Evolutionary conservation across 116 monocot species (phyloP), one percentile per base, ranked within the genome.

Genomic region (Cymodocea nodosa): DNA sequence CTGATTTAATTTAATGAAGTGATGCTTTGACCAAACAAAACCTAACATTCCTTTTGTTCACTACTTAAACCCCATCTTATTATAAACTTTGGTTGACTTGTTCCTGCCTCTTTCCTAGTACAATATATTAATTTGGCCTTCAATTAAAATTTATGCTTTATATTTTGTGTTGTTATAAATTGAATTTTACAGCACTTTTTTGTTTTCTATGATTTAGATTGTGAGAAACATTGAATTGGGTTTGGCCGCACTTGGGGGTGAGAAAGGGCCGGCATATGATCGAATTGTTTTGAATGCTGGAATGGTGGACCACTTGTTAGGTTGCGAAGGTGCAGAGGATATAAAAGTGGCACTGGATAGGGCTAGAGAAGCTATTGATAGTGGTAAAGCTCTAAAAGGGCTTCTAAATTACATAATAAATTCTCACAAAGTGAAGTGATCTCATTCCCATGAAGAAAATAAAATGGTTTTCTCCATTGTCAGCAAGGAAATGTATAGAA

Each of bases 181-280:
- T 44, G 44, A 44, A 44, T 10, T 10, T 44, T 10, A 44, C 12
- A 44, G 44, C 3, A 44, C 12, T 44, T 44, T 44, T 44, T 44
- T 10, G 6, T 44, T 18, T 35, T 15, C 7, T 36, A 10, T 60
- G 6, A 36, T 63, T 23, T 19, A 95, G 94, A 81, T 88, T 4
- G 56, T 75, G 64, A 97, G 60, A 74, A 97, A 90, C 35, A 84
- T 97, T 22, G 82, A 83, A 69, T 59, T 97, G 76, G 97, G 97
- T 35, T 66, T 97, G 56, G 83, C 83, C 50, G 90, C 95, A 54
- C 76, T 95, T 24, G 60, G 79, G 4, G 95, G 95, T 6, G 74
- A 87, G 81, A 95, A 76, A 78, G 95, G 97, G 22, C 74, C 91
- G 22, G 83, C 85, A 55, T 97, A 97, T 69, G 97, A 97, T 61